Evolutionary conservation across 202 grass and related monocot genomes (phyloP).

Genomic region (Digitaria exilis): DNA sequence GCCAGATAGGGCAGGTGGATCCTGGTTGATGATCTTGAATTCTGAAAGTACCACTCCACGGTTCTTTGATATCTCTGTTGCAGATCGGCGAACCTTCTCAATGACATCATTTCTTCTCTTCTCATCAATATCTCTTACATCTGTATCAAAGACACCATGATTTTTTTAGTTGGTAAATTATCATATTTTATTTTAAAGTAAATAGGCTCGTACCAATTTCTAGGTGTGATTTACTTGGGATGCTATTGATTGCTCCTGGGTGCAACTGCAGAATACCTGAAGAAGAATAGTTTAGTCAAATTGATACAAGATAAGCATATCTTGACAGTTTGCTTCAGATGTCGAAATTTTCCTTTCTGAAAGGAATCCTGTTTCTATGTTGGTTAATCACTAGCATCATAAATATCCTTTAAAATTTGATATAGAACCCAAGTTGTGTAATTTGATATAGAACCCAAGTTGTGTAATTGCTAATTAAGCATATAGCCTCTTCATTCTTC

Average conservation of each 20-base stretch:
- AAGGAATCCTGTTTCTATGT: not conserved
- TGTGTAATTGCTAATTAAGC: constrained; percentile 20
- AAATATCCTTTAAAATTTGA: not conserved
- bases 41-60: constrained; percentile 74
- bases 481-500: constrained; percentile 7
- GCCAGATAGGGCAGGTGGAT: constrained; percentile 78
- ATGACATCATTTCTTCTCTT: constrained; percentile 87
- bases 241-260: constrained; percentile 96
- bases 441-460: no score
- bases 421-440: not conserved
- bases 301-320: constrained; percentile 2
- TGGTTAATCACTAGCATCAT: not conserved
- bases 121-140: constrained; percentile 83
- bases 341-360: not conserved
- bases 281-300: constrained; percentile 36
- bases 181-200: not conserved
- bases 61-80: constrained; percentile 64
- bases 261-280: constrained; percentile 93
- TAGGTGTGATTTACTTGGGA: constrained; percentile 95
- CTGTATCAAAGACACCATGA: constrained; percentile 40
- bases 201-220: constrained; percentile 80
- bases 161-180: constrained; percentile 15
- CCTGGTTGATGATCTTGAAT: constrained; percentile 89
- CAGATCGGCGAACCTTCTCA: constrained; percentile 68
- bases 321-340: constrained; percentile 20